Conservation (phyloP, 257 asterid genomes). For the Parsonsia alboflavescens region DNA sequence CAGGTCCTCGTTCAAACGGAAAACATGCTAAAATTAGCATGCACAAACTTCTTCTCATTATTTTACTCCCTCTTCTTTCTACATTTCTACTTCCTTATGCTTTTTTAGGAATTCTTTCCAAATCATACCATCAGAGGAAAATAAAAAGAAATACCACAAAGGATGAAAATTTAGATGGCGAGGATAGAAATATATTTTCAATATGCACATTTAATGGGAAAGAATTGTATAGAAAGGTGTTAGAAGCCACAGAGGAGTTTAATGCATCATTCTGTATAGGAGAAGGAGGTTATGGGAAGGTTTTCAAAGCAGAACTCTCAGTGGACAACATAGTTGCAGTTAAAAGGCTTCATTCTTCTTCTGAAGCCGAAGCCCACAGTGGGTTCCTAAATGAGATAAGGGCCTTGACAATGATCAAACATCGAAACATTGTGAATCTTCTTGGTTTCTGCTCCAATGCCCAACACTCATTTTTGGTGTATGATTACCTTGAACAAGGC, state of each 20-base stretch:
- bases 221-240: too few relatives aligned
- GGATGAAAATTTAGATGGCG: too few relatives aligned
- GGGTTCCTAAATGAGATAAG: constrained; percentile 19
- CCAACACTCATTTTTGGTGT: constrained; percentile 27
- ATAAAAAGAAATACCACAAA: too few relatives aligned
- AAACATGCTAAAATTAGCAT: too few relatives aligned
- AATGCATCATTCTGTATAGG: constrained; percentile 19
- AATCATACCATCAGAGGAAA: too few relatives aligned
- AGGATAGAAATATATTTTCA: too few relatives aligned
- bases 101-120: too few relatives aligned
- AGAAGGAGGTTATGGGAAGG: constrained; percentile 29
- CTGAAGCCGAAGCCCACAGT: neutral
- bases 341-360: constrained; percentile 6
- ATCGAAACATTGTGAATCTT: neutral
- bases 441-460: neutral
- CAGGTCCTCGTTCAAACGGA: too few relatives aligned
- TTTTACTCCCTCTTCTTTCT: too few relatives aligned
- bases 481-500: constrained; percentile 33
- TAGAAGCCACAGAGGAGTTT: constrained; percentile 11
- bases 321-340: constrained; percentile 24
- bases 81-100: too few relatives aligned
- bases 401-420: neutral
- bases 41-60: too few relatives aligned
- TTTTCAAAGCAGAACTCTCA: constrained; percentile 24
- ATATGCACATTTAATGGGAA: too few relatives aligned